phyloP scores from a whole-genome alignment of 345 rosid species.

The Eucalyptus tenuipes region DNA sequence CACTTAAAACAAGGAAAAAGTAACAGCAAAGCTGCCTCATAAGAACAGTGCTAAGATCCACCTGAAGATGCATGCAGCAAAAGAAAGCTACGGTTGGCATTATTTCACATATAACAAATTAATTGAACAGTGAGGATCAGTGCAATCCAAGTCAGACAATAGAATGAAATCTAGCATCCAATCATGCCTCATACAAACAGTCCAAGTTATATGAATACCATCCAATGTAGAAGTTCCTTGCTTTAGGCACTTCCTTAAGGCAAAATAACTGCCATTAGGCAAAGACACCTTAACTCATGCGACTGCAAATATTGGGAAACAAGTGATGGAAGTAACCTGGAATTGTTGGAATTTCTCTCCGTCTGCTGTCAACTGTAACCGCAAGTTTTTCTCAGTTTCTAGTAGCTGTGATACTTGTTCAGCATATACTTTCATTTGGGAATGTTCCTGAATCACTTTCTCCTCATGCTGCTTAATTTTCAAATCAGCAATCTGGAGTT shows the following conservation, averaged over 20 bases:
- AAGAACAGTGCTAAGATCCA: background rate
- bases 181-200: background rate
- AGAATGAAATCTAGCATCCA: background rate
- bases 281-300: background rate
- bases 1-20: background rate
- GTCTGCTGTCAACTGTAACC: conserved; percentile 76
- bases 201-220: background rate
- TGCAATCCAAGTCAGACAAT: background rate
- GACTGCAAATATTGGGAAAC: background rate
- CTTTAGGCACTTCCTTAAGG: background rate
- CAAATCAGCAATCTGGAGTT: conserved; percentile 71
- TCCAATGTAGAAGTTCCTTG: background rate
- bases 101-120: background rate
- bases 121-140: background rate
- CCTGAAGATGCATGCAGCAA: background rate
- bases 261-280: background rate
- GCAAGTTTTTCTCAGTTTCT: conserved; percentile 79
- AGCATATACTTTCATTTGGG: conserved; percentile 85
- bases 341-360: conserved; percentile 94
- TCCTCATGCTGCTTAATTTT: conserved; percentile 85
- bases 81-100: background rate
- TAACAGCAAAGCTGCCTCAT: background rate
- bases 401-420: conserved; percentile 82
- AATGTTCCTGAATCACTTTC: conserved; percentile 67
- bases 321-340: conserved; percentile 34